Evolutionary conservation across 2,329 filamentous ascomycete genomes (phyloP).

Genomic region (Venturia pyrina): DNA sequence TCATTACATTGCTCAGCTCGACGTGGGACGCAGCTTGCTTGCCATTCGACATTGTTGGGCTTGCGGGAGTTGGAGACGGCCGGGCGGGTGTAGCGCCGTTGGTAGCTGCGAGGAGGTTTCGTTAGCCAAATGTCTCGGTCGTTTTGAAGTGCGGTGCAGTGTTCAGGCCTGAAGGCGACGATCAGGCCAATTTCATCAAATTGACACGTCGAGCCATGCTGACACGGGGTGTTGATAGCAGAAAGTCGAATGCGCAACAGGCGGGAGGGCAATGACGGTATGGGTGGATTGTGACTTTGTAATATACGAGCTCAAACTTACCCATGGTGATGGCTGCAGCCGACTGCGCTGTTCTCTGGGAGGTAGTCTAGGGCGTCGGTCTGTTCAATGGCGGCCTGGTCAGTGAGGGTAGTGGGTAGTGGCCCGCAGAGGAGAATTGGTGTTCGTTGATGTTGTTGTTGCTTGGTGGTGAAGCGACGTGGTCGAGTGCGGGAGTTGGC

Average conservation of each 20-base stretch:
- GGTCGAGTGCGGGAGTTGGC: background rate
- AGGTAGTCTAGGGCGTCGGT: background rate
- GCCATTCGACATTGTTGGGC: constrained; percentile 37
- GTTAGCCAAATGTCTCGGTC: background rate
- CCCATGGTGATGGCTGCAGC: constrained; percentile 7
- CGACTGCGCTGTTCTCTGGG: background rate
- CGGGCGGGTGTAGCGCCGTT: constrained; percentile 37
- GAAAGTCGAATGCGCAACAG: background rate
- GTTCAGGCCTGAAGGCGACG: background rate
- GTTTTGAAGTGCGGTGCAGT: background rate
- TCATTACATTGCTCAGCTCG: constrained; percentile 48
- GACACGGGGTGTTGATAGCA: background rate
- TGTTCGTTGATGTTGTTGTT: background rate
- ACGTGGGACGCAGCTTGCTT: constrained; percentile 40
- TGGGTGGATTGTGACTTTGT: background rate
- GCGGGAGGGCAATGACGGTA: background rate
- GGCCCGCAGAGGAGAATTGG: background rate
- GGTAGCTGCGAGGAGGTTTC: constrained; percentile 27
- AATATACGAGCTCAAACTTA: background rate
- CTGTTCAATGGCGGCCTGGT: background rate
- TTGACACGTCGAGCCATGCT: background rate
- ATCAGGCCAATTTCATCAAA: background rate
- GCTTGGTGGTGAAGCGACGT: background rate
- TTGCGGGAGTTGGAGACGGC: constrained; percentile 34
- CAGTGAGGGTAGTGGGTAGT: background rate